Evolutionary conservation across 257 asterid genomes (phyloP), one percentile per base, ranked within the genome.

Genomic region (Haberlea rhodopensis): DNA sequence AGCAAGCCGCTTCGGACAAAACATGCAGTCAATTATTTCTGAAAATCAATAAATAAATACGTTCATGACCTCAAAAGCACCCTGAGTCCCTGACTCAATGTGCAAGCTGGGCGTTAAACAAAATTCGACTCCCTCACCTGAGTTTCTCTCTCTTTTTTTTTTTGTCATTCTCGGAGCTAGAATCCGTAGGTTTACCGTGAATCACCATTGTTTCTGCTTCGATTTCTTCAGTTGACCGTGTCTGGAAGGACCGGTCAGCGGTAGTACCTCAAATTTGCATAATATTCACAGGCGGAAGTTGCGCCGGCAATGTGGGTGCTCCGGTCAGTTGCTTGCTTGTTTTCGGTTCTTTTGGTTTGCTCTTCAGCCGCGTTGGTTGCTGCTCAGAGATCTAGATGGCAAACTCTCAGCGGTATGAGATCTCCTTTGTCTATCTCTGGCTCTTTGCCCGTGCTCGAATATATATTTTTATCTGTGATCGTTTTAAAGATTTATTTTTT

Each of bases 301-400:
- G 71, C 63, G 79, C 77, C 75, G 73, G 81, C 65, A 75, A 89
- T 86, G 95, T 84, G 82, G 85, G 80, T 81, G 74, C 75, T 82
- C 76, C 81, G 68, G 46, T 59, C 73, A n/a, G 69, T 72, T 34
- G 53, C 73, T 34, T 37, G 77, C 52, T 63, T 72, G 23, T 21
- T 73, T 15, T 62, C 60, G 9, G 23, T 57, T 69, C 49, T 83
- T 29, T 79, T 83, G 71, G 76, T 81, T 65, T 80, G 79, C 73
- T 77, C 76, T 3, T 71, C 73, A 25, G 76, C 56, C 51, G 84
- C 72, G 10, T 77, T 80, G 51, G 89, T 72, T 54, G 70, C 87
- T 62, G 95, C 85, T 69, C 94, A 79, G 71, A 46, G 85, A 81
- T 89, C 96, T 80, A 24, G 63, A 79, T 90, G 95, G 97, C 79